Percentiles rank a stretch among this genome's conserved stretches.
Evolutionary conservation across 2,329 filamentous ascomycete genomes (phyloP).

Genomic region (Phyllosticta ampelicida): DNA sequence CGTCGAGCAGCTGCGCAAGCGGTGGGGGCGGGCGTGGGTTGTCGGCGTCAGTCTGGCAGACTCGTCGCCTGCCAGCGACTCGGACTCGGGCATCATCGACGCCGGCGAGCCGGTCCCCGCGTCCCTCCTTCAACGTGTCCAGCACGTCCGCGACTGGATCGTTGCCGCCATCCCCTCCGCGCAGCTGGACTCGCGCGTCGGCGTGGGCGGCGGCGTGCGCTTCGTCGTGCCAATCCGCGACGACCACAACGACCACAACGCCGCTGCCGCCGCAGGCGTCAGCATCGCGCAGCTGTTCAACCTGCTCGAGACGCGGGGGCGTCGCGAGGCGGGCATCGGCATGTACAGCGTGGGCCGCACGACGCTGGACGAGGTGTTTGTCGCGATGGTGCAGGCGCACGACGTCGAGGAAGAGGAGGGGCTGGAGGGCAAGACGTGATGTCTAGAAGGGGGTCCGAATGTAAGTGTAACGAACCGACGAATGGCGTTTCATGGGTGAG

Average conservation of each 20-base stretch:
- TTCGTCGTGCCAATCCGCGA: constrained; percentile 38
- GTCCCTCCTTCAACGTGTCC: background rate
- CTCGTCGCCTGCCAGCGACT: too few species aligned
- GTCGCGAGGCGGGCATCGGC: constrained; percentile 58
- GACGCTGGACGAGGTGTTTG: constrained; percentile 82
- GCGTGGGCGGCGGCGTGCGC: constrained; percentile 66
- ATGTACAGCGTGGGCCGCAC: constrained; percentile 83
- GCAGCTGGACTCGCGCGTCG: constrained; percentile 54
- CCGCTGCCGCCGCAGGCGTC: background rate
- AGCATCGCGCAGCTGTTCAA: constrained; percentile 58
- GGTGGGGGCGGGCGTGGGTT: constrained; percentile 69
- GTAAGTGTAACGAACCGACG: too few species aligned
- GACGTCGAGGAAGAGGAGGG: constrained; percentile 28
- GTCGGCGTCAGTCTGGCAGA: constrained; percentile 67
- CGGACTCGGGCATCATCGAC: constrained; percentile 60
- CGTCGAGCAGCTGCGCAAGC: constrained; percentile 57
- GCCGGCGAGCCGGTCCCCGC: constrained; percentile 15
- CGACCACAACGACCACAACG: background rate
- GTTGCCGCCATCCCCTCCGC: constrained; percentile 49
- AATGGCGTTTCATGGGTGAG: too few species aligned
- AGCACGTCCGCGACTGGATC: constrained; percentile 56
- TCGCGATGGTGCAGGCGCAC: constrained; percentile 60
- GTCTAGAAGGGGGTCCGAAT: too few species aligned
- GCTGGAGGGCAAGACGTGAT: background rate
- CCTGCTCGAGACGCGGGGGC: constrained; percentile 56